Conservation (phyloP, 2,329 filamentous ascomycete species). For the Paecilomyces sp. region DNA sequence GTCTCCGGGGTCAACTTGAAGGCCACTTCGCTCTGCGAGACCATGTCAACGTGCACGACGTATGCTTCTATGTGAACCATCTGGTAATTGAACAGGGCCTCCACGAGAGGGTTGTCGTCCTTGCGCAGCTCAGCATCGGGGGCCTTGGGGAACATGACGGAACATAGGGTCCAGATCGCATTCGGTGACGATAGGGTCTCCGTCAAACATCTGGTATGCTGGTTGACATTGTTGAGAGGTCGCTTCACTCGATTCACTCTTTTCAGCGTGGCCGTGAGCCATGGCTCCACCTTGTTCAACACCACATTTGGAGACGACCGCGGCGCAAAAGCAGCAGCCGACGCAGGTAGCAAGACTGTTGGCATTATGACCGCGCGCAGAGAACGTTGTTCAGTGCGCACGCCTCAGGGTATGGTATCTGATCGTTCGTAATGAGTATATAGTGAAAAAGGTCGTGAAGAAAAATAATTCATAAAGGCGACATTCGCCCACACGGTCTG, state of each 20-base stretch:
- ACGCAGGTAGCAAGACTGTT: slow-evolving; percentile 86
- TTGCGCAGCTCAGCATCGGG: slow-evolving; percentile 77
- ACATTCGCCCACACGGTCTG: slow-evolving; percentile 31
- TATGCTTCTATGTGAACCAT: slow-evolving; percentile 93
- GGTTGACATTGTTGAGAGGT: slow-evolving; percentile 90
- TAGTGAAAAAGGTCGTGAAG: slow-evolving; percentile 8
- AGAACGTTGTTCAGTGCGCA: slow-evolving; percentile 45
- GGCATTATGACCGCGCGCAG: slow-evolving; percentile 66
- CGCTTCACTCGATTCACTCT: slow-evolving; percentile 95
- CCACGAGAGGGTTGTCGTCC: slow-evolving; percentile 73
- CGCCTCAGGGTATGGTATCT: slow-evolving; percentile 35
- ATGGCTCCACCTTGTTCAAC: slow-evolving; percentile 86
- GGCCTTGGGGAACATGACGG: slow-evolving; percentile 84
- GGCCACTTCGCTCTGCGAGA: slow-evolving; percentile 91
- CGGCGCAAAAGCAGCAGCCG: slow-evolving; percentile 91
- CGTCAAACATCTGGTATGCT: slow-evolving; percentile 91
- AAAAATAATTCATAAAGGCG: slow-evolving; percentile 27
- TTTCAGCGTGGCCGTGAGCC: slow-evolving; percentile 95
- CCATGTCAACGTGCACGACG: slow-evolving; percentile 98
- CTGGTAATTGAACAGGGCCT: slow-evolving; percentile 88
- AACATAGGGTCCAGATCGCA: slow-evolving; percentile 91
- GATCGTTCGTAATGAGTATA: slow-evolving; percentile 34
- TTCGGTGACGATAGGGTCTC: slow-evolving; percentile 84
- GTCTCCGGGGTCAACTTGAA: slow-evolving; percentile 95
- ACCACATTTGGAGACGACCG: slow-evolving; percentile 93